Conservation (phyloP, 2,329 filamentous ascomycete genomes). For the Phialemoniopsis sp. region DNA sequence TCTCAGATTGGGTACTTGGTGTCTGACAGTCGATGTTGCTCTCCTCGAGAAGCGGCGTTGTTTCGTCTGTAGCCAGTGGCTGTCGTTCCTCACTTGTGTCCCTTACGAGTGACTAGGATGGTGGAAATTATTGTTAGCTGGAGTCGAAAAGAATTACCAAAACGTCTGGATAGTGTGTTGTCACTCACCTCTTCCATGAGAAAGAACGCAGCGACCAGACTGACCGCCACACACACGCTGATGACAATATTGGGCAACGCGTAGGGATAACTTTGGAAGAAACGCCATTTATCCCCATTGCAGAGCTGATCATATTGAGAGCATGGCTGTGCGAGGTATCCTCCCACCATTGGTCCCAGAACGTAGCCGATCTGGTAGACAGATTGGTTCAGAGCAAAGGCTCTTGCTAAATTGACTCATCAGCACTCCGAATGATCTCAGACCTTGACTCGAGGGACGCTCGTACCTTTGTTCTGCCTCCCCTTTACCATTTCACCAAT, state of each 20-base stretch:
- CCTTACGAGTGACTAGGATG: too few relatives aligned
- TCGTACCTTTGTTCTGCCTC: slow-evolving; percentile 8
- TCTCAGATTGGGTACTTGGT: too few relatives aligned
- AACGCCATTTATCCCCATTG: slow-evolving; percentile 1
- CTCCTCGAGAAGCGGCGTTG: too few relatives aligned
- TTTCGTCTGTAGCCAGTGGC: too few relatives aligned
- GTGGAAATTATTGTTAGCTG: too few relatives aligned
- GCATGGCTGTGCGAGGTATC: slow-evolving; percentile 8
- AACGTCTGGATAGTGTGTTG: too few relatives aligned
- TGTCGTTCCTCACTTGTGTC: too few relatives aligned
- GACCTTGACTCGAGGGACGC: too few relatives aligned
- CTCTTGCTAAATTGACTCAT: too few relatives aligned
- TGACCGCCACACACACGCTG: neutral
- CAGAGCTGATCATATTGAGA: slow-evolving; percentile 2
- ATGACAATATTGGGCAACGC: slow-evolving; percentile 8
- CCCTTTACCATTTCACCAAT: slow-evolving; percentile 9
- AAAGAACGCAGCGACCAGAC: slow-evolving; percentile 1
- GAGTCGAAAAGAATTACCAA: too few relatives aligned
- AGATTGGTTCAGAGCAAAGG: slow-evolving; percentile 10
- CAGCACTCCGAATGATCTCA: too few relatives aligned
- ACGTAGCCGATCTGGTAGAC: slow-evolving; percentile 8
- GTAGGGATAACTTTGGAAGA: slow-evolving; percentile 6
- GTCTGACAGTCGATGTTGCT: too few relatives aligned
- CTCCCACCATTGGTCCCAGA: slow-evolving; percentile 7
- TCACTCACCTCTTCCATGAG: slow-evolving; percentile 5